Evolutionary conservation across 2,329 filamentous ascomycete genomes (phyloP).

Genomic region (Beauveria australis): DNA sequence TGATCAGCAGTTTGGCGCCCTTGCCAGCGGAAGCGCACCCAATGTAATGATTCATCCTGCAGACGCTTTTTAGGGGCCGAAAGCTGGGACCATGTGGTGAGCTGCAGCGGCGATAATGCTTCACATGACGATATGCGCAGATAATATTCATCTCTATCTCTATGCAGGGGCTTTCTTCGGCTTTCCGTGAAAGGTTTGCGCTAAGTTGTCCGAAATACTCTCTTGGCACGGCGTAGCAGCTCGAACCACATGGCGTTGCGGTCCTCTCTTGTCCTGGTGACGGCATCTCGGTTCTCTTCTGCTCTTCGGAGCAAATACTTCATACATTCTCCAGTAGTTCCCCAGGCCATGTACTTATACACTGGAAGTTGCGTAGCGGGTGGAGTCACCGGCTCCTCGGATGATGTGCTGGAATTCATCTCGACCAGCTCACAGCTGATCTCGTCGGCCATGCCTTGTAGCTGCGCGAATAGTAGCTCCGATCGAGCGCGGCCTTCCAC

Average conservation of each 20-base stretch:
- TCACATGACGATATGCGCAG: no score
- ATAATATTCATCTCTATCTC: no score
- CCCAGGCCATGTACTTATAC: slow-evolving; percentile 66
- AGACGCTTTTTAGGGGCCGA: neutral
- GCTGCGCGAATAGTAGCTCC: slow-evolving; percentile 49
- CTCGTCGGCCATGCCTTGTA: slow-evolving; percentile 95
- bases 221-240: slow-evolving; percentile 46
- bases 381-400: neutral
- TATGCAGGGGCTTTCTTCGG: no score
- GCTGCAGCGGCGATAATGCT: no score
- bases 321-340: slow-evolving; percentile 70
- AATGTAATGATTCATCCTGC: neutral
- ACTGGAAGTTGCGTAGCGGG: slow-evolving; percentile 42
- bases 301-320: slow-evolving; percentile 62
- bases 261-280: slow-evolving; percentile 52
- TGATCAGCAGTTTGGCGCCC: neutral
- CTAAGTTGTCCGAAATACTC: slow-evolving; percentile 18
- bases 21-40: neutral
- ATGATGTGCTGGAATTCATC: slow-evolving; percentile 20
- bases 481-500: slow-evolving; percentile 33
- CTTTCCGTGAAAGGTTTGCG: no score
- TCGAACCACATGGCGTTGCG: slow-evolving; percentile 56
- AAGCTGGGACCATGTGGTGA: neutral
- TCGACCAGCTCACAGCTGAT: slow-evolving; percentile 58
- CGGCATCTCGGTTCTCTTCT: slow-evolving; percentile 66